Conservation (phyloP, 2,329 filamentous ascomycete genomes). For the Helminthosporium solani region DNA sequence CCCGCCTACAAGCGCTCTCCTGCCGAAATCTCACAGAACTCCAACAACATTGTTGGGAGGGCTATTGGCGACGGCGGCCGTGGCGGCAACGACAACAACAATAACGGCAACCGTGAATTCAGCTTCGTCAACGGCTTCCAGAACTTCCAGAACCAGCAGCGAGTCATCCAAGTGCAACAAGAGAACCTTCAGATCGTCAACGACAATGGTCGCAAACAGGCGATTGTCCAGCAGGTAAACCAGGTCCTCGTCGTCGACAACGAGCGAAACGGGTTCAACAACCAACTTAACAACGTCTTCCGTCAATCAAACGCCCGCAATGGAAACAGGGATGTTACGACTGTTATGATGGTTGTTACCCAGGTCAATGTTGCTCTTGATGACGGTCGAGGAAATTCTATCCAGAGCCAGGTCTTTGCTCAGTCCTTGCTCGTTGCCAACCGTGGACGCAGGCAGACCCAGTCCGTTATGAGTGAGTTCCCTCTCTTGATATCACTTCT, state of each 20-base stretch:
- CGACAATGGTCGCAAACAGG: conserved; percentile 26
- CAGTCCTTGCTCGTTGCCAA: conserved; percentile 32
- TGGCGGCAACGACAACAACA: conserved; percentile 16
- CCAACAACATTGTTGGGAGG: background rate
- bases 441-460: conserved; percentile 20
- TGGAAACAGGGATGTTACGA: conserved; percentile 18
- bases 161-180: conserved; percentile 31
- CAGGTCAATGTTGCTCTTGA: conserved; percentile 30
- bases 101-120: conserved; percentile 24
- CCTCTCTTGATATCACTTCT: background rate
- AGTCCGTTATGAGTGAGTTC: conserved; percentile 31
- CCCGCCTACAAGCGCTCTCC: conserved; percentile 17
- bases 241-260: conserved; percentile 32
- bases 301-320: conserved; percentile 29
- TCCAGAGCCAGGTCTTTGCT: conserved; percentile 32
- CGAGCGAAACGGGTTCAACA: conserved; percentile 31
- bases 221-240: conserved; percentile 29
- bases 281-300: conserved; percentile 35
- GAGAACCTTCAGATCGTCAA: conserved; percentile 29
- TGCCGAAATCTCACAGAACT: conserved; percentile 15
- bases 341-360: conserved; percentile 34
- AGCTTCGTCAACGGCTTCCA: conserved; percentile 36
- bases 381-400: conserved; percentile 23
- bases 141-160: conserved; percentile 32
- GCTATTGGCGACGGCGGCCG: conserved; percentile 4